Evolutionary conservation across 345 rosid genomes (phyloP), one percentile per base, ranked within the genome.

Genomic region (Eucalyptus marginata): DNA sequence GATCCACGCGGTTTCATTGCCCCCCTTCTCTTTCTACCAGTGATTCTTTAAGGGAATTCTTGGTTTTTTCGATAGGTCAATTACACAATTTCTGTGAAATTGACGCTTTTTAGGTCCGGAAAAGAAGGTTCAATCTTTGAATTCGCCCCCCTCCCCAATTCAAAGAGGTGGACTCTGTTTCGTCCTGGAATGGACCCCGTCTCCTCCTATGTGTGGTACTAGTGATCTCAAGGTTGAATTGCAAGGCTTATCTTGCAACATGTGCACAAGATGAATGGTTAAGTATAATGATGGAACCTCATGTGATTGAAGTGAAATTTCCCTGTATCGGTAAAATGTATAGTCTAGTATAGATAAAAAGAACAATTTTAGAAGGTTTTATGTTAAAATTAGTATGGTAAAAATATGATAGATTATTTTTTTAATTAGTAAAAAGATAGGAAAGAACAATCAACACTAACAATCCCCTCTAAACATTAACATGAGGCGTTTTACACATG

Each of bases 1-100:
- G 88, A 87, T 87, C 88, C 88, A 87, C 79, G 51, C 88, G 88
- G 81, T 58, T 62, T 62, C 58, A 2, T 52, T 52, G 2, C 58
- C 15, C 7, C 14, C 13, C n/a, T 12, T 27, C 68, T 62, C n/a
- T 59, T 29, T 62, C 33, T 6, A 62, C 68, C 7, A 6, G 29
- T 62, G 33, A 29, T 62, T 13, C 2, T 29, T 52, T 52, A 18
- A 52, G 58, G 58, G 58, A 52, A 52, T 52, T 52, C 25, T 52
- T 20, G 58, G 58, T 20, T 52, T 52, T 20, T 52, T 20, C 58
- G 58, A 52, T 52, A 52, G 10, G 58, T 52, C 58, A 52, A 52
- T 52, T 20, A 52, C 58, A 18, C 58, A 52, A 52, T 52, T 52
- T 20, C 58, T 52, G 25, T 52, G 58, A 52, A 52, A 52, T 52